phyloP scores from a whole-genome alignment of 805 yeast genomes.

The Wickerhamiella dianesei region DNA sequence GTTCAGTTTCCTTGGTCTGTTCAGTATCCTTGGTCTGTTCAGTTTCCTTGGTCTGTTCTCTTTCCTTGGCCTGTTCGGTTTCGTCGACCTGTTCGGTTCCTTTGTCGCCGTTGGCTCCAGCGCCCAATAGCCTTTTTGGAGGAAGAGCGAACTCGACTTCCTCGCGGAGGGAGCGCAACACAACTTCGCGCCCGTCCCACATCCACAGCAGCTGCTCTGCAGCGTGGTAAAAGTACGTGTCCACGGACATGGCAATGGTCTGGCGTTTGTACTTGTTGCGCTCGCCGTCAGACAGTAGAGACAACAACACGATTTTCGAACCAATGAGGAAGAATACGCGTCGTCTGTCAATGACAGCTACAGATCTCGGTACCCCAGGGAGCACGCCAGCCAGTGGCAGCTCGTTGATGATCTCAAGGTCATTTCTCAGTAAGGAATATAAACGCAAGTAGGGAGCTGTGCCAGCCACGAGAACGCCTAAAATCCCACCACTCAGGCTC shows the following conservation, averaged over 20 bases:
- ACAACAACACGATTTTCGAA: conserved; percentile 25
- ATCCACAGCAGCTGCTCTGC: conserved; percentile 27
- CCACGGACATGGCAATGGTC: conserved; percentile 26
- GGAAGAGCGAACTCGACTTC: neutral
- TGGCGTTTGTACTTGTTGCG: conserved; percentile 17
- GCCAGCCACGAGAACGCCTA: conserved; percentile 24
- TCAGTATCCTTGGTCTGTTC: too few relatives aligned
- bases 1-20: neutral
- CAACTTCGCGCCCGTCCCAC: conserved; percentile 27
- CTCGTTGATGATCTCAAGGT: conserved; percentile 23
- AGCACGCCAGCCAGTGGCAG: conserved; percentile 26
- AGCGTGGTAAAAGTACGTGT: conserved; percentile 23
- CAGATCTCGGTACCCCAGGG: conserved; percentile 26
- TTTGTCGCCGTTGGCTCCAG: too few relatives aligned
- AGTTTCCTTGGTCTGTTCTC: too few relatives aligned
- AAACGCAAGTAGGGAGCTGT: conserved; percentile 21
- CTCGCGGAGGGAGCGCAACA: conserved; percentile 4
- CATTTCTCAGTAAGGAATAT: conserved; percentile 11
- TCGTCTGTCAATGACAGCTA: conserved; percentile 16
- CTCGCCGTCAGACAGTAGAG: conserved; percentile 8
- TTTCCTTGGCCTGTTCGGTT: too few relatives aligned
- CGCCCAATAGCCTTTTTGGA: neutral
- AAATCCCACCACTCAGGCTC: conserved; percentile 19
- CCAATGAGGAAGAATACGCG: conserved; percentile 25
- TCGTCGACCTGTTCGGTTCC: neutral